These are phyloP conservation scores for Colletotrichum ledebouriae DNA, from an alignment of 2,329 filamentous ascomycete genomes.

Conservation along the genomic window DNA sequence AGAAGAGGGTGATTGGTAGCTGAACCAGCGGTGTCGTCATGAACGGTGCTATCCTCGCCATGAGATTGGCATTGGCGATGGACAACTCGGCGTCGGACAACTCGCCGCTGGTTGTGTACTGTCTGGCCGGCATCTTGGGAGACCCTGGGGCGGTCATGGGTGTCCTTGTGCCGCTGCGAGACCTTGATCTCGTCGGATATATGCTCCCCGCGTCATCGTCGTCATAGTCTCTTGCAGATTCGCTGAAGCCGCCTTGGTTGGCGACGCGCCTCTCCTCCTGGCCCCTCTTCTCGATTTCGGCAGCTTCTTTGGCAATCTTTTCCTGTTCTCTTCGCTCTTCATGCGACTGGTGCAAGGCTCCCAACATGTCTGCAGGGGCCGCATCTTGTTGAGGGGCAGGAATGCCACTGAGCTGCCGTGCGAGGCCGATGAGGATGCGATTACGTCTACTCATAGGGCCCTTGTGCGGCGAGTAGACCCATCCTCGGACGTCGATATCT, in stretches of 20 bases:
- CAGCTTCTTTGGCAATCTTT: constrained; percentile 80
- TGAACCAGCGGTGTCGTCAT: constrained; percentile 85
- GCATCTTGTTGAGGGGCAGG: constrained; percentile 70
- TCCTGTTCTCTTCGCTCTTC: constrained; percentile 70
- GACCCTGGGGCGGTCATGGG: constrained; percentile 59
- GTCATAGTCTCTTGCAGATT: constrained; percentile 66
- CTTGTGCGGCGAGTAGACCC: constrained; percentile 90
- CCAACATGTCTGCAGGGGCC: constrained; percentile 43
- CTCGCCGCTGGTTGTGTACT: constrained; percentile 61
- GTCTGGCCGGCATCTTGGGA: constrained; percentile 56
- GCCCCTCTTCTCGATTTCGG: constrained; percentile 80
- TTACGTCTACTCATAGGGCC: constrained; percentile 91
- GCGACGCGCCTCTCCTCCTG: constrained; percentile 79
- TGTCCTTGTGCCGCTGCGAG: constrained; percentile 52
- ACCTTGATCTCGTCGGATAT: constrained; percentile 46
- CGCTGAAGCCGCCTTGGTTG: constrained; percentile 80
- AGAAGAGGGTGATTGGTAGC: constrained; percentile 89
- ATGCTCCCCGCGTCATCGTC: constrained; percentile 53
- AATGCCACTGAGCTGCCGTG: constrained; percentile 88
- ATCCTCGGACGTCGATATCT: constrained; percentile 94
- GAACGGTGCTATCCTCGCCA: constrained; percentile 90
- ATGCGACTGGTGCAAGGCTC: constrained; percentile 54
- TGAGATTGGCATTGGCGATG: constrained; percentile 86
- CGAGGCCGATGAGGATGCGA: constrained; percentile 86
- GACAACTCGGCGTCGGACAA: constrained; percentile 83